phyloP scores from a whole-genome alignment of 176 grass and related monocot species.

The Musa acuminata region DNA sequence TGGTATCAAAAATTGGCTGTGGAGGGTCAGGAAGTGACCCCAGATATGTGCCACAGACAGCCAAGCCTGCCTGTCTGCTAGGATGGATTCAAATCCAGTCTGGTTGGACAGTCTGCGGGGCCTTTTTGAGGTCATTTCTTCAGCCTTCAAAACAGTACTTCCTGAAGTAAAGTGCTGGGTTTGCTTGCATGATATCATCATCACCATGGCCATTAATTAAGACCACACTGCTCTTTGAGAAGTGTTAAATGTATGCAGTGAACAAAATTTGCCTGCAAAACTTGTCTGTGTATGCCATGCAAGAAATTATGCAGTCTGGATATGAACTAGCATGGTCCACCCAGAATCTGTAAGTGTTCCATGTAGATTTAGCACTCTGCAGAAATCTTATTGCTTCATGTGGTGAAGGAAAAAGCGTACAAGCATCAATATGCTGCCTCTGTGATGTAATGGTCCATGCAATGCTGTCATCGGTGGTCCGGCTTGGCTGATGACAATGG shows the following conservation, averaged over 20 bases:
- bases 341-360: too few relatives aligned
- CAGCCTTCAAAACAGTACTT: too few relatives aligned
- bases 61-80: not conserved
- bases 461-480: not conserved
- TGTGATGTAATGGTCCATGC: not conserved
- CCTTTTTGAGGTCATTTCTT: not conserved
- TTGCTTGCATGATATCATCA: too few relatives aligned
- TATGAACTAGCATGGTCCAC: too few relatives aligned
- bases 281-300: too few relatives aligned
- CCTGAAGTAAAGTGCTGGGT: too few relatives aligned
- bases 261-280: too few relatives aligned
- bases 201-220: too few relatives aligned
- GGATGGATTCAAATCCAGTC: not conserved
- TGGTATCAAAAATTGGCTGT: not conserved
- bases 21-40: not conserved
- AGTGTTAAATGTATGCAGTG: too few relatives aligned
- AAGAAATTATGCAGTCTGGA: too few relatives aligned
- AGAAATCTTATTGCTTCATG: not conserved
- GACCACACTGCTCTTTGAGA: too few relatives aligned
- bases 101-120: not conserved
- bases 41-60: not conserved
- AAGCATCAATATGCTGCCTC: not conserved
- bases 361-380: not conserved
- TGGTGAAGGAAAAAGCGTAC: not conserved
- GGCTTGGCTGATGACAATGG: not conserved